Conservation (phyloP, 139 green algal genomes). For the Chlamydomonas sp. region DNA sequence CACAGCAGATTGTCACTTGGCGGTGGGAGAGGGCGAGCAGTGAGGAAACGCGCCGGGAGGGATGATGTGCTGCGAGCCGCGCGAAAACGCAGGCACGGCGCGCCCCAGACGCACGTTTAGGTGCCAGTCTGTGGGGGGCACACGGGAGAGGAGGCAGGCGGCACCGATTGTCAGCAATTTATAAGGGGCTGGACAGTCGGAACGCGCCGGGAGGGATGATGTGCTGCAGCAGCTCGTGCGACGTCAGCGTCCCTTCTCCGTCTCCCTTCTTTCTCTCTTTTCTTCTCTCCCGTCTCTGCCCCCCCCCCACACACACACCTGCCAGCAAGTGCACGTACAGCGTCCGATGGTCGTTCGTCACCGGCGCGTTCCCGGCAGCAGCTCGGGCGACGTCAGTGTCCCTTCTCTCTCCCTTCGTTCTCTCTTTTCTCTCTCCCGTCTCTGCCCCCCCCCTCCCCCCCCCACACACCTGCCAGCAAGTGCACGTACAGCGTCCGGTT, state of each 20-base stretch:
- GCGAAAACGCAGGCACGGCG: slow-evolving; percentile 57
- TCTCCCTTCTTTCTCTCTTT: no score
- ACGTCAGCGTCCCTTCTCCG: slow-evolving; percentile 40
- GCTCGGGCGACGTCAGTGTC: slow-evolving; percentile 7
- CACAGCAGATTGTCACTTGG: not conserved
- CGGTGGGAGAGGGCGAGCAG: slow-evolving; percentile 55
- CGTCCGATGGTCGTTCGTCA: slow-evolving; percentile 59
- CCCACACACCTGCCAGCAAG: no score
- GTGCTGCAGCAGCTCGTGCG: slow-evolving; percentile 19
- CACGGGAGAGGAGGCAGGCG: not conserved
- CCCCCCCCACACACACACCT: no score
- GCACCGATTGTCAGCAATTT: no score
- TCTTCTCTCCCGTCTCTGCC: no score
- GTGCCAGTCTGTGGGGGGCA: slow-evolving; percentile 50
- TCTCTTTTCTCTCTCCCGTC: no score
- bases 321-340: slow-evolving; percentile 72
- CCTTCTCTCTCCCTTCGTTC: no score
- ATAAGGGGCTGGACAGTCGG: slow-evolving; percentile 85
- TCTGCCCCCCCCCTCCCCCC: no score
- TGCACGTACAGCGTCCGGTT: slow-evolving; percentile 74
- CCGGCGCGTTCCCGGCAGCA: slow-evolving; percentile 30
- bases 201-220: slow-evolving; percentile 39
- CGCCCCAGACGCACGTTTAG: slow-evolving; percentile 59
- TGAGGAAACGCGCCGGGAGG: slow-evolving; percentile 45
- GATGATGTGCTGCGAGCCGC: slow-evolving; percentile 46